Base-by-base conservation (phyloP, 169 alveolate species). In the Eimeria acervulina region DNA sequence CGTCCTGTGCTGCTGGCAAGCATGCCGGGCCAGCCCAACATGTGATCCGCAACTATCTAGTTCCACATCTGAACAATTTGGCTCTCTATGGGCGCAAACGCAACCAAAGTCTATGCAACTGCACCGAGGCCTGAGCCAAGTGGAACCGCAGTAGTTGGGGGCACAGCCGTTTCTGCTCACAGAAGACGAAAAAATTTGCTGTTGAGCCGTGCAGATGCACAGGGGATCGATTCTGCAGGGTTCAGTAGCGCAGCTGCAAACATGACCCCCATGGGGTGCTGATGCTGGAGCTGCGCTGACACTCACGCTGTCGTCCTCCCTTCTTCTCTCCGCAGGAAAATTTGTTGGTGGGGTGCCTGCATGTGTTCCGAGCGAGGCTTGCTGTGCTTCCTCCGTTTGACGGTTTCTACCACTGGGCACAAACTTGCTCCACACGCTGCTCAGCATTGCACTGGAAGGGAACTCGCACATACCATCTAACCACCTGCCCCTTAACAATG, bases 391-490 rank as follows among this genome's bases (percentile, higher is more conserved):
- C 2, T 38, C n/a, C n/a, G 40, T 38, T 5, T 36, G 93, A 26
- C 83, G 17, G 80, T 33, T 61, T 61, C 40, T 87, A 26, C 93
- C 51, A 31, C 76, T 66, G 8, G 83, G 81, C 66, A 87, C n/a
- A 31, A 87, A 38, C 61, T 44, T 44, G n/a, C n/a, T 61, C 93
- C 81, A 87, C 66, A 87, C 93, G 83, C 81, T 87, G 40, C 42
- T 61, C 59, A 87, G 78, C 93, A 87, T 87, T 61, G 63, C 47
- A 31, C 15, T 10, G 83, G 23, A 21, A 5, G 17, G 52, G 83
- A 1, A 15, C 51, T 33, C 33, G n/a, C 47, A 17, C 52, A 36
- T 72, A 47, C 76, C 83, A 72, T 47, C 47, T 4, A 7, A 15
- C 51, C 51, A 15, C 0, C n/a, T 2, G 31, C n/a, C 52, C 51